Base-by-base conservation (phyloP, 1,284 basidiomycete species). In the Testicularia cyperi region DNA sequence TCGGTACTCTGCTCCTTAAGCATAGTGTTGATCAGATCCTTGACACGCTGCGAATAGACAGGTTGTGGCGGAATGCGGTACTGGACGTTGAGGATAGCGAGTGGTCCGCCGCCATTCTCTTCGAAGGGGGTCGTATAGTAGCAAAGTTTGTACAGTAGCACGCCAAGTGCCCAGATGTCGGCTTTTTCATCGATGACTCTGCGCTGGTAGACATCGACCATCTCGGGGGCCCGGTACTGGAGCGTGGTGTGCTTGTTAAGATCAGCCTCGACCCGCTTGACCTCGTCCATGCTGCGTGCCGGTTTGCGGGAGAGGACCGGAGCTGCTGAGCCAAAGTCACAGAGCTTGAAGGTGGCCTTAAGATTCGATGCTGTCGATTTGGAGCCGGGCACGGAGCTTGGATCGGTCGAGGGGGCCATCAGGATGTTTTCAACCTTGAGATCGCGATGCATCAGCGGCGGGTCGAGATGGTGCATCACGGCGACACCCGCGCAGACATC, bases 71-170 rank as follows among this genome's bases (percentile, higher is more conserved):
- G 58, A 28, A 55, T 60, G 44, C 86, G 87, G 78, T 96, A 99
- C 73, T 94, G 91, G 22, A 92, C 94, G 70, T 96, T 95, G 53
- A 97, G 82, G 57, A 98, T 98, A 0, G 95, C 95, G 37, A 98
- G 80, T 0, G 92, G 89, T 0, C 94, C 94, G 65, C 94, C 79
- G 92, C 95, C 70, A 65, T 74, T 70, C 42, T 68, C 72, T 33
- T 75, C 72, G 31, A 97, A 97, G 0, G 95, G 95, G 0, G 95
- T 99, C 0, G 94, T 99, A 78, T 99, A 98, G 79, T 97, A 99
- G 79, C 95, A 98, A 6, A 84, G 81, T 78, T 88, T 88, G 80
- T 88, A 88, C 9, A 88, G 80, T 14, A 88, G 77, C 16, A 88
- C 86, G 23, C 86, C 86, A 19, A 88, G 79, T 0, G 86, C 86